Evolutionary conservation across 805 yeast species (phyloP).

Genomic region (Maudiozyma saulgeensis): DNA sequence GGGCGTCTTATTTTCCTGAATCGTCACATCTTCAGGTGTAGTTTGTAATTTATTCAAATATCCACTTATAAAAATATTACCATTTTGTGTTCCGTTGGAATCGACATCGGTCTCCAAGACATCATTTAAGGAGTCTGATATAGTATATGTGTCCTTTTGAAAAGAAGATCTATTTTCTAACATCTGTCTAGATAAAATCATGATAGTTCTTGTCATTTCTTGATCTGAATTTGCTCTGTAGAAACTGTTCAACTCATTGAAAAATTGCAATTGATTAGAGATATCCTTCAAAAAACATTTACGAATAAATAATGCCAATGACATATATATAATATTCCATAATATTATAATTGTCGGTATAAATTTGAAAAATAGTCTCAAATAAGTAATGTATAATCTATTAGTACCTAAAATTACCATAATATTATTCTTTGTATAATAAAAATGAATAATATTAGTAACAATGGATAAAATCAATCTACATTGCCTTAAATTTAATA

Average conservation of each 20-base stretch:
- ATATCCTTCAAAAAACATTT: not conserved
- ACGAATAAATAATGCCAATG: too few species aligned
- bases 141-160: not conserved
- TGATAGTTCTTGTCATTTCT: not conserved
- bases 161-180: not conserved
- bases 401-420: not conserved
- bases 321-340: not conserved
- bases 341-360: not conserved
- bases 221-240: not conserved
- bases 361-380: not conserved
- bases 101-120: too few species aligned
- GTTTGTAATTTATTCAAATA: conserved; percentile 13
- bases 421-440: conserved; percentile 24
- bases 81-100: too few species aligned
- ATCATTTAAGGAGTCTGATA: not conserved
- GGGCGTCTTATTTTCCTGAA: too few species aligned
- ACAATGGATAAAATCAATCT: conserved; percentile 55
- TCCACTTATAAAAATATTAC: conserved; percentile 17
- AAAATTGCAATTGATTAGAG: not conserved
- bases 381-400: not conserved
- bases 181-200: not conserved
- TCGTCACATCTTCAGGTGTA: conserved; percentile 9
- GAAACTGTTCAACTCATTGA: not conserved
- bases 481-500: conserved; percentile 42
- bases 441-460: conserved; percentile 31